Conservation (phyloP, 805 yeast genomes). For the Yarrowia keelungensis region DNA sequence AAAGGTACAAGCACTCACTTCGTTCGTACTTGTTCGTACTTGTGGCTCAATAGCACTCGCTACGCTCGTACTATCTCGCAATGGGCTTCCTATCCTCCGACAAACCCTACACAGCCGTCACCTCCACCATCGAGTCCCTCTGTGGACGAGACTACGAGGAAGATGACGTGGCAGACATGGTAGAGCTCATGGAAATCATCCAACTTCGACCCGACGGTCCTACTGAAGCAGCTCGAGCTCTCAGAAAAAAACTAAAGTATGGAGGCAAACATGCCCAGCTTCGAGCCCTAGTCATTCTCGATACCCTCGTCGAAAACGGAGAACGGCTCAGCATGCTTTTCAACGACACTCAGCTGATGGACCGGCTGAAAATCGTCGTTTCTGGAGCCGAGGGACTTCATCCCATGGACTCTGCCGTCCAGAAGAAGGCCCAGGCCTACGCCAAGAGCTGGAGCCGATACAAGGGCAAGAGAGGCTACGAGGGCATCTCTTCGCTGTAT, state of each 20-base stretch:
- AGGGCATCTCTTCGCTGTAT: constrained; percentile 7
- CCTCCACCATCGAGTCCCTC: constrained; percentile 52
- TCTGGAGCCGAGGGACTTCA: constrained; percentile 50
- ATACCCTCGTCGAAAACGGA: constrained; percentile 66
- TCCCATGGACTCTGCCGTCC: constrained; percentile 52
- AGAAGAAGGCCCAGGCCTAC: constrained; percentile 57
- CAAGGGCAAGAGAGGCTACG: constrained; percentile 27
- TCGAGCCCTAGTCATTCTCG: constrained; percentile 70
- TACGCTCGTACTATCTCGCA: neutral
- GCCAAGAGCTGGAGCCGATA: constrained; percentile 67
- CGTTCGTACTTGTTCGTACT: too few relatives aligned
- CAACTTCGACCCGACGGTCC: constrained; percentile 55
- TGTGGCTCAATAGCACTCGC: neutral
- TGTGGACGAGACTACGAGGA: constrained; percentile 48
- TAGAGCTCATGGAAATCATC: constrained; percentile 65
- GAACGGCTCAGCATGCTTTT: constrained; percentile 55
- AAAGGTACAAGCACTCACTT: too few relatives aligned
- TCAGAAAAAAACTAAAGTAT: constrained; percentile 86
- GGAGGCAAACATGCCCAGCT: constrained; percentile 71
- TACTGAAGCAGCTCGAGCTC: constrained; percentile 86
- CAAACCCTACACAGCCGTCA: constrained; percentile 56
- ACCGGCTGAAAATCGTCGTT: constrained; percentile 63
- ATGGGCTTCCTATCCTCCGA: constrained; percentile 50
- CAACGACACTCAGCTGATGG: constrained; percentile 71
- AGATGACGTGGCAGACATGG: constrained; percentile 57